phyloP scores from a whole-genome alignment of 371 early-diverging fungal genomes.

The Choanephora cucurbitarum region DNA sequence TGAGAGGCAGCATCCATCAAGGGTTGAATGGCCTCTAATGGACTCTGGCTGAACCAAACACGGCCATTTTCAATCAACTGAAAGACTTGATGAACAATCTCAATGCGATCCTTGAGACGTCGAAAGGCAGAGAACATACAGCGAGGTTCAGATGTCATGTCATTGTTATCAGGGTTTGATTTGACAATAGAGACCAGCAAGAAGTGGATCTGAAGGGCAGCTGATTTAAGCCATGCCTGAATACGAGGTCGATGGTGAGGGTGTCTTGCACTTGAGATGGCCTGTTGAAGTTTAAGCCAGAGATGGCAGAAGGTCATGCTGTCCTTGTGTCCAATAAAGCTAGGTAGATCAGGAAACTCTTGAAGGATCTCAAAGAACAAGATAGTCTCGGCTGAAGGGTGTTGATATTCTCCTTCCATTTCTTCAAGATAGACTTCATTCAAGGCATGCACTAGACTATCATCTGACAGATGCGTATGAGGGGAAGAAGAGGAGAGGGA shows the following conservation, averaged over 20 bases:
- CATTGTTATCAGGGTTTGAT: not conserved
- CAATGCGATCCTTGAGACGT: conserved; percentile 22
- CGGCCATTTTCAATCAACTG: conserved; percentile 24
- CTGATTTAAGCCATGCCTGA: conserved; percentile 14
- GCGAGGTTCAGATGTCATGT: conserved; percentile 9
- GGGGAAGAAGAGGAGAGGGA: too few species aligned
- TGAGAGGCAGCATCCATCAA: not conserved
- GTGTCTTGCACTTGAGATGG: conserved; percentile 20
- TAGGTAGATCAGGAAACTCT: conserved; percentile 31
- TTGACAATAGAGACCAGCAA: conserved; percentile 7
- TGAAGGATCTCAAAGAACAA: conserved; percentile 17
- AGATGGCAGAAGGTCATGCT: conserved; percentile 25
- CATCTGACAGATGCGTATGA: too few species aligned
- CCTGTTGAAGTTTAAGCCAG: conserved; percentile 32
- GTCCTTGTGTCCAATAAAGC: conserved; percentile 28
- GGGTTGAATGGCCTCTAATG: conserved; percentile 13
- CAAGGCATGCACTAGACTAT: too few species aligned
- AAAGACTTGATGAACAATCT: conserved; percentile 20
- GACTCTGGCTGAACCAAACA: conserved; percentile 13
- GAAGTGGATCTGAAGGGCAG: conserved; percentile 16
- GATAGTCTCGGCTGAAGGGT: conserved; percentile 3
- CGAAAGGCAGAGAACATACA: conserved; percentile 28
- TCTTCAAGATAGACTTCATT: not conserved
- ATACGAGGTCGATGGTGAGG: conserved; percentile 12
- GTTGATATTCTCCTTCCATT: not conserved